phyloP scores from a whole-genome alignment of 164 flowering plant species.

The Euptelea pleiosperma region DNA sequence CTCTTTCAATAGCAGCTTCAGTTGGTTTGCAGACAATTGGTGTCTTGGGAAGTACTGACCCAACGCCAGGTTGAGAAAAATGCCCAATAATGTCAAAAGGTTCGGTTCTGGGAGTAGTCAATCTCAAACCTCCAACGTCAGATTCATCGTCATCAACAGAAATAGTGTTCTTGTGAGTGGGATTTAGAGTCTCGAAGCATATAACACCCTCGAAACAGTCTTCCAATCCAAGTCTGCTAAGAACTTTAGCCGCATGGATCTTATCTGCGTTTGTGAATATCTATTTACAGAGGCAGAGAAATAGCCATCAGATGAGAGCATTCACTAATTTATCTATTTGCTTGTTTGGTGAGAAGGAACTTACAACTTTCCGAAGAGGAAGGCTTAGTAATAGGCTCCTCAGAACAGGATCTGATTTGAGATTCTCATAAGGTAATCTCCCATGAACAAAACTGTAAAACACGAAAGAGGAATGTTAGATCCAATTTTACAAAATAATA shows the following conservation, averaged over 20 bases:
- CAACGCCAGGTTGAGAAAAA: conserved; percentile 24
- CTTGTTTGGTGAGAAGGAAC: conserved; percentile 22
- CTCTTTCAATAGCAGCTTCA: conserved; percentile 52
- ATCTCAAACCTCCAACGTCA: conserved; percentile 4
- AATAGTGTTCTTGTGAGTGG: conserved; percentile 16
- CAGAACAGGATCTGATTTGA: conserved; percentile 74
- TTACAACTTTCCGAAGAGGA: conserved; percentile 78
- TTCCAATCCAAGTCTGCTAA: conserved; percentile 72
- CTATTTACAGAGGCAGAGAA: conserved; percentile 32
- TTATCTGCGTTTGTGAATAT: conserved; percentile 79
- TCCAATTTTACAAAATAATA: neutral
- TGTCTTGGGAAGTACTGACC: conserved; percentile 44
- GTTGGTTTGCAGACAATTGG: conserved; percentile 87
- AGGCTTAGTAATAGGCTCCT: conserved; percentile 59
- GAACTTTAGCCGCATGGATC: conserved; percentile 61
- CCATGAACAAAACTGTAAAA: conserved; percentile 80
- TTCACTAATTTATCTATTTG: neutral
- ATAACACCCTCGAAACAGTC: conserved; percentile 84
- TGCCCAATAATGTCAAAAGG: conserved; percentile 38
- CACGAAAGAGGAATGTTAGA: neutral
- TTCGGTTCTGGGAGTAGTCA: conserved; percentile 4
- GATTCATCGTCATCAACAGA: conserved; percentile 19
- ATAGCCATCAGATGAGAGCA: conserved; percentile 2
- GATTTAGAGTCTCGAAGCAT: conserved; percentile 82
- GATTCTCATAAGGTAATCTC: conserved; percentile 65